These are phyloP conservation scores for Diaporthe humulicola DNA, from an alignment of 2,329 filamentous ascomycete genomes.

Conservation along the genomic window DNA sequence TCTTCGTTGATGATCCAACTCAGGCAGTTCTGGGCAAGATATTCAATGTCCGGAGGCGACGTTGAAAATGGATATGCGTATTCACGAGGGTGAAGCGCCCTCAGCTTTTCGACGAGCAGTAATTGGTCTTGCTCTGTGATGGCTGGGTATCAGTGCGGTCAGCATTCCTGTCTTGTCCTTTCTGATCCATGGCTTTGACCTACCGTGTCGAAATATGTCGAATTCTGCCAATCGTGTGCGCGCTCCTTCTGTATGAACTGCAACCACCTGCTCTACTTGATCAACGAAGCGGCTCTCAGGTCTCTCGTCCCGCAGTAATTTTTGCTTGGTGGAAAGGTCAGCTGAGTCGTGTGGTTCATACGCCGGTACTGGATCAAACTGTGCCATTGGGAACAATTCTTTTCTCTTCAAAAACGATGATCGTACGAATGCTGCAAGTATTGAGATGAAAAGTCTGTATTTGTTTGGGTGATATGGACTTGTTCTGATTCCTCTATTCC, in stretches of 20 bases:
- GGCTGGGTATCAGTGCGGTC: background rate
- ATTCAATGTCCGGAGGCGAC: background rate
- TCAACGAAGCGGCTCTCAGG: background rate
- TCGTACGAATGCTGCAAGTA: background rate
- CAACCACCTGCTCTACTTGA: background rate
- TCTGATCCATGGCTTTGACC: background rate
- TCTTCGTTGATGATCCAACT: conserved; percentile 13
- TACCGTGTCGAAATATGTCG: conserved; percentile 26
- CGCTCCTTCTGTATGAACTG: background rate
- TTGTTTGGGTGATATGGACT: background rate
- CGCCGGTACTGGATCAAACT: background rate
- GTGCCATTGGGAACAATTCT: background rate
- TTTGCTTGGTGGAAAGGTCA: background rate
- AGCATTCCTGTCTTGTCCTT: background rate
- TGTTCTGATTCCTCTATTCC: background rate
- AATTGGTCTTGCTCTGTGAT: background rate
- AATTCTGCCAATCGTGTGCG: background rate
- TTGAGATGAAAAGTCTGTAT: background rate
- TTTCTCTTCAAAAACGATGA: background rate
- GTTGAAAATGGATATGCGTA: background rate
- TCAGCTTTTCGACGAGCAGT: conserved; percentile 6
- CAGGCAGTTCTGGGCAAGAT: conserved; percentile 13
- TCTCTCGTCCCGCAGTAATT: background rate
- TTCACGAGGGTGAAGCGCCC: background rate
- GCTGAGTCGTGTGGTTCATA: background rate